Conservation (phyloP, 192 early-diverging fungal species). For the Mortierella antarctica region DNA sequence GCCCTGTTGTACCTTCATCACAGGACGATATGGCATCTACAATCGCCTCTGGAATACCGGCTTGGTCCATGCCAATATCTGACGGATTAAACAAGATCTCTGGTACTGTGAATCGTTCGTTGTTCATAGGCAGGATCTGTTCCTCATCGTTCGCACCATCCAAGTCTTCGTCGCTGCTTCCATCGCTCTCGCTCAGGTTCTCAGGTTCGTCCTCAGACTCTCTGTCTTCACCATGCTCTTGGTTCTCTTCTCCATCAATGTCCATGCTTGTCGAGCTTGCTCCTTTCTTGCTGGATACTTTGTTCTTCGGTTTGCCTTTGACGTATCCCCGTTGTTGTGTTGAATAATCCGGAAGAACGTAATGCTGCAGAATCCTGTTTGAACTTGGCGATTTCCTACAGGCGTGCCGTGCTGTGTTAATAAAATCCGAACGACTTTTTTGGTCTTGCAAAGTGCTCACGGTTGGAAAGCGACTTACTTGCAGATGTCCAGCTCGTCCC, state of each 20-base stretch:
- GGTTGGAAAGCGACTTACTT: slow-evolving; percentile 49
- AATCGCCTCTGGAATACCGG: slow-evolving; percentile 76
- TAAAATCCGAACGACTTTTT: no score
- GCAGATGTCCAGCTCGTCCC: slow-evolving; percentile 71
- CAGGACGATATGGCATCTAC: slow-evolving; percentile 62
- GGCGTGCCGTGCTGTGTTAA: neutral
- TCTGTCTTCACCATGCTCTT: neutral
- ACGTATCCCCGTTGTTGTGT: slow-evolving; percentile 64
- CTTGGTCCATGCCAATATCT: slow-evolving; percentile 79
- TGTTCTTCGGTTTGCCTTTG: slow-evolving; percentile 46
- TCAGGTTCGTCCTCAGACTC: neutral
- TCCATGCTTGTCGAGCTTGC: slow-evolving; percentile 1
- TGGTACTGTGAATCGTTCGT: slow-evolving; percentile 82
- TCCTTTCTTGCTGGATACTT: neutral
- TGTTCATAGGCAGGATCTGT: slow-evolving; percentile 74
- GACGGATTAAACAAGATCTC: slow-evolving; percentile 80
- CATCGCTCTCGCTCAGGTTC: neutral
- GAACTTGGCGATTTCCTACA: slow-evolving; percentile 55
- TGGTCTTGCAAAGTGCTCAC: neutral
- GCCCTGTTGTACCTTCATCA: slow-evolving; percentile 54
- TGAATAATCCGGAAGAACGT: slow-evolving; percentile 75
- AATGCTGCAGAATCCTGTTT: slow-evolving; percentile 69
- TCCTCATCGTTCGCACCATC: slow-evolving; percentile 46
- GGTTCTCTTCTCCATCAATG: neutral
- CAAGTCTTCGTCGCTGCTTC: neutral